Base-by-base conservation (phyloP, 305 asterid genomes). In the Coffea humblotiana region DNA sequence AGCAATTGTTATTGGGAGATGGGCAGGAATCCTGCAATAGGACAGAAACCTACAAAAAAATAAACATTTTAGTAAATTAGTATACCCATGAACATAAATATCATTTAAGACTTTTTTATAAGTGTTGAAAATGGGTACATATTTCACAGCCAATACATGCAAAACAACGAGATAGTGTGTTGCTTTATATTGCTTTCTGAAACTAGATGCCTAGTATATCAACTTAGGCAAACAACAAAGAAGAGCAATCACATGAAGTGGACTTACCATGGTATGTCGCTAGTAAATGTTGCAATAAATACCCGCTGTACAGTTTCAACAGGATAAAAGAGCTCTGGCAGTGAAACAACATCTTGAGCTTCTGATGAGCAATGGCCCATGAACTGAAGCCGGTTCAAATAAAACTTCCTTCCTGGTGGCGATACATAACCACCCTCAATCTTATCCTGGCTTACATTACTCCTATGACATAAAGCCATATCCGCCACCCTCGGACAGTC, bases 301-400 rank as follows among this genome's bases (percentile, higher is more conserved):
- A 92, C 89, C 83, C 87, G 85, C 37, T 77, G 78, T 51, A 94
- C 92, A 85, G 85, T 87, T 81, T 88, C 88, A 81, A 94, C 74
- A 56, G 98, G 98, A 85, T 89, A 88, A 83, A 94, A 89, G 78
- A 94, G 91, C 87, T 94, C 97, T 3, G 89, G 92, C 90, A 94
- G 82, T n/a, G 98, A 91, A 85, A 94, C 91, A 82, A 78, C 89
- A 80, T 86, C 85, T 77, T 61, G 77, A 73, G 54, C 64, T 72
- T 89, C 87, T 63, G 85, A 80, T 48, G 78, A 78, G 77, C 75
- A 84, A 81, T 83, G 89, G 54, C 84, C 90, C 86, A 83, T 83
- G 81, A 60, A 85, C 60, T 79, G 88, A 56, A 92, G 97, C 65
- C 86, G 90, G 83, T 94, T 94, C 87, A 94, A 83, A 82, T 83